phyloP scores from a whole-genome alignment of 306 rosid species.

The Styphnolobium japonicum region DNA sequence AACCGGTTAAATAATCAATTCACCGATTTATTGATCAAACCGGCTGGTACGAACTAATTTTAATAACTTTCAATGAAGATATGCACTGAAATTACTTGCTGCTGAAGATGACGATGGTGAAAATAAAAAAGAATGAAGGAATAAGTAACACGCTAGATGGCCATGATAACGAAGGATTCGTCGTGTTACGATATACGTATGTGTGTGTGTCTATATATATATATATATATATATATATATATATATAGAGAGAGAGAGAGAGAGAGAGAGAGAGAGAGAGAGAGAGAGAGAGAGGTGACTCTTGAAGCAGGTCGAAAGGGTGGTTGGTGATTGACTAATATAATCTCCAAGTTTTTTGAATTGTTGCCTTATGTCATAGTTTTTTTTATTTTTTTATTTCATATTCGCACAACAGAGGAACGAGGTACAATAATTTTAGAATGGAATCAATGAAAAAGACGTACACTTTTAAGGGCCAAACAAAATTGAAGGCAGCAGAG shows the following conservation, averaged over 20 bases:
- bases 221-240: too few relatives aligned
- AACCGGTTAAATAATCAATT: too few relatives aligned
- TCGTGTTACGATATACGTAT: background rate
- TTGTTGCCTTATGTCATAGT: slow-evolving; percentile 10
- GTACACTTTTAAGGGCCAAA: background rate
- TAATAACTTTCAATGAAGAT: too few relatives aligned
- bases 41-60: too few relatives aligned
- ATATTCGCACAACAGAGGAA: background rate
- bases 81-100: background rate
- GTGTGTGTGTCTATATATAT: background rate
- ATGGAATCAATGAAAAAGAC: background rate
- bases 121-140: background rate
- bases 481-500: background rate
- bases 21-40: background rate
- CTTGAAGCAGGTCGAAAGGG: background rate
- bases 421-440: background rate
- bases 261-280: too few relatives aligned
- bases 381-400: too few relatives aligned
- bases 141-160: slow-evolving; percentile 28
- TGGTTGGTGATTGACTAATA: background rate
- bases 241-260: too few relatives aligned
- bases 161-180: slow-evolving; percentile 16
- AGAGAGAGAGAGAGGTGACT: too few relatives aligned
- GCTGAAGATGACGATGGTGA: slow-evolving; percentile 11
- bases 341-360: background rate